Evolutionary conservation across 176 grass and related monocot genomes (phyloP).

Genomic region (Ensete ventricosum): DNA sequence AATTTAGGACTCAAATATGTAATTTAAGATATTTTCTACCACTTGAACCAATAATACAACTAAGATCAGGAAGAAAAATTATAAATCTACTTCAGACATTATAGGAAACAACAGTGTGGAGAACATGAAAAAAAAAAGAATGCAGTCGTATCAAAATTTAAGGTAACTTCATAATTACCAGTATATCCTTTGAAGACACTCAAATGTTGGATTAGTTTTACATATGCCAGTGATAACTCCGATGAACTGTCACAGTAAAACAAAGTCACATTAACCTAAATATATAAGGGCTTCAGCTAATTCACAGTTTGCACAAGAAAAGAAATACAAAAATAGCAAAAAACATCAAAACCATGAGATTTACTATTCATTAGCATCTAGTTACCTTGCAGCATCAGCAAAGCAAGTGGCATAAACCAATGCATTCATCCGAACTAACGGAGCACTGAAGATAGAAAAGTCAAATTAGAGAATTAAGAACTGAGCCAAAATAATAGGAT

Average conservation of each 20-base stretch:
- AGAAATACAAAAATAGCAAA: constrained; percentile 5
- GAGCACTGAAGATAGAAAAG: constrained; percentile 45
- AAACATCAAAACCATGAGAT: constrained; percentile 2
- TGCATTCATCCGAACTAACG: constrained; percentile 67
- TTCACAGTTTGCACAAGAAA: constrained; percentile 3
- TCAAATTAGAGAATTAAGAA: constrained; percentile 13
- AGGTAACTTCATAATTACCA: constrained; percentile 24
- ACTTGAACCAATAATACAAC: neutral
- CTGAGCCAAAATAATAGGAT: neutral
- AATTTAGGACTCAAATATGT: neutral
- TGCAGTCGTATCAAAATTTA: neutral
- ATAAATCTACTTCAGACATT: neutral
- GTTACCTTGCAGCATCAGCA: constrained; percentile 80
- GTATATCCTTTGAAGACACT: constrained; percentile 76
- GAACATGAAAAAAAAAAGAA: neutral
- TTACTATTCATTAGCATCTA: constrained; percentile 6
- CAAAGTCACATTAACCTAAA: constrained; percentile 20
- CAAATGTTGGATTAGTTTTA: constrained; percentile 79
- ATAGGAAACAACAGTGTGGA: neutral
- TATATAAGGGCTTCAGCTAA: neutral
- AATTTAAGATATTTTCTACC: neutral
- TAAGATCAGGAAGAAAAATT: neutral
- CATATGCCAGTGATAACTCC: constrained; percentile 74
- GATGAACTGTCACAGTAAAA: constrained; percentile 49
- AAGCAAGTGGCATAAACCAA: constrained; percentile 91